These are phyloP conservation scores for Rubia peregrina DNA, from an alignment of 305 asterid species.

Conservation along the genomic window DNA sequence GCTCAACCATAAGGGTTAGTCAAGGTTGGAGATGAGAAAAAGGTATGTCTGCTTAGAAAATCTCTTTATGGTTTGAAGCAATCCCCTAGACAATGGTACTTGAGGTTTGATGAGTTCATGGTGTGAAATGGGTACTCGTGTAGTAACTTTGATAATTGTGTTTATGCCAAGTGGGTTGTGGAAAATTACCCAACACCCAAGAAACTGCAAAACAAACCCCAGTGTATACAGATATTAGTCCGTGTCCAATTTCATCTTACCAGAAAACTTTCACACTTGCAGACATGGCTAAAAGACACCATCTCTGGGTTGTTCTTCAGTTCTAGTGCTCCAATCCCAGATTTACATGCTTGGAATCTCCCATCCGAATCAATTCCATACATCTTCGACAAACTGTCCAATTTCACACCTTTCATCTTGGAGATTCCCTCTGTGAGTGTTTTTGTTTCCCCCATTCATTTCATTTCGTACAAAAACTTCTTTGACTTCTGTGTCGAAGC, in stretches of 20 bases:
- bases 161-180: too few species aligned
- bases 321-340: conserved; percentile 49
- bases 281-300: conserved; percentile 27
- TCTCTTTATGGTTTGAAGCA: too few species aligned
- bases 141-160: too few species aligned
- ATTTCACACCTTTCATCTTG: conserved; percentile 43
- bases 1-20: too few species aligned
- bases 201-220: background rate
- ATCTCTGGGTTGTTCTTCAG: conserved; percentile 30
- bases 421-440: conserved; percentile 74
- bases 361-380: conserved; percentile 53
- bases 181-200: too few species aligned
- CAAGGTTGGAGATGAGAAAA: too few species aligned
- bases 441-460: background rate
- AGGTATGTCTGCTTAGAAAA: too few species aligned
- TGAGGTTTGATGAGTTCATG: too few species aligned
- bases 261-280: conserved; percentile 12
- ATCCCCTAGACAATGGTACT: too few species aligned
- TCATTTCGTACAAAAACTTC: background rate
- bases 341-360: conserved; percentile 60
- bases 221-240: background rate
- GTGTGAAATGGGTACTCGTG: too few species aligned
- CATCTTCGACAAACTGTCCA: conserved; percentile 59
- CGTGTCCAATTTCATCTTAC: conserved; percentile 1
- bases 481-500: too few species aligned